These are phyloP conservation scores for Tetragonia tetragonoides DNA, from an alignment of 148 eudicot genomes.

Conservation along the genomic window DNA sequence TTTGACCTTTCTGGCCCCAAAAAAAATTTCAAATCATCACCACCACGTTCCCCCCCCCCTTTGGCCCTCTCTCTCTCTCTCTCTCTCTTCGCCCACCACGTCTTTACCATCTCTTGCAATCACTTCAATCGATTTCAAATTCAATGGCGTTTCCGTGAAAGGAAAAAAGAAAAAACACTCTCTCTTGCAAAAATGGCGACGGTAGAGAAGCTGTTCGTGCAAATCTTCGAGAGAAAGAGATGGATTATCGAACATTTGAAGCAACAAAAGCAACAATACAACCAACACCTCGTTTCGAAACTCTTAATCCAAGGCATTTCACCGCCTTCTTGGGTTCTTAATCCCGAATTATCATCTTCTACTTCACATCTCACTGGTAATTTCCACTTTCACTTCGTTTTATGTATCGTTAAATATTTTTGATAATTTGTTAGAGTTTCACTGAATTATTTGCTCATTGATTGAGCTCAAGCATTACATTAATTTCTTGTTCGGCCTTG, in stretches of 20 bases:
- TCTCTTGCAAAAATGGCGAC: conserved; percentile 40
- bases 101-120: conserved; percentile 12
- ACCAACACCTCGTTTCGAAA: conserved; percentile 69
- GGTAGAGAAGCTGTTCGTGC: conserved; percentile 66
- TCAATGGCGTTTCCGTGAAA: background rate
- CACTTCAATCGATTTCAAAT: background rate
- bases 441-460: background rate
- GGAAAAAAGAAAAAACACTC: background rate
- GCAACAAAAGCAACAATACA: conserved; percentile 57
- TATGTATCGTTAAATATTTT: background rate
- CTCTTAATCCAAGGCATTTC: conserved; percentile 61
- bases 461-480: no score
- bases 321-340: conserved; percentile 57
- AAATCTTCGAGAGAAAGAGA: conserved; percentile 69
- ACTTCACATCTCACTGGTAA: conserved; percentile 52
- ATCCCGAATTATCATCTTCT: conserved; percentile 13
- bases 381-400: background rate
- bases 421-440: background rate
- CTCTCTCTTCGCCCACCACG: background rate
- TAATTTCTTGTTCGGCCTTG: background rate
- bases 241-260: conserved; percentile 53
- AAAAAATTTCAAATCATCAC: conserved; percentile 13
- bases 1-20: background rate
- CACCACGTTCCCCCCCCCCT: no score
- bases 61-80: conserved; percentile 1